Evolutionary conservation across 768 basidiomycete genomes (phyloP), one percentile per base, ranked within the genome.

Genomic region (Lentinus tigrinus): DNA sequence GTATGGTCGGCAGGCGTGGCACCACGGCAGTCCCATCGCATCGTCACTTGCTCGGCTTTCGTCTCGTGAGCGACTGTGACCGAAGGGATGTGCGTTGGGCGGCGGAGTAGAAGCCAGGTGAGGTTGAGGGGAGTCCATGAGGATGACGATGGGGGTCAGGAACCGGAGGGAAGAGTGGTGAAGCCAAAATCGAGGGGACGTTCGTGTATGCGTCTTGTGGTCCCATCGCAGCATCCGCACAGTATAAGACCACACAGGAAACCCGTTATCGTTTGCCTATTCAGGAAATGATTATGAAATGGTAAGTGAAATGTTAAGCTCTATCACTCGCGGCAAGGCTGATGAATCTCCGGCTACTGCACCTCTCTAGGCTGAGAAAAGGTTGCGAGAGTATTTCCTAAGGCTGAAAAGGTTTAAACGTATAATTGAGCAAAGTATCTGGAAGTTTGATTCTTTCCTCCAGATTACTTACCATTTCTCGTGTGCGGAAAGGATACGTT

Each of bases 71-170:
- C 21, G 14, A 23, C 23, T 2, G 43, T 46, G 43, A 23, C 24
- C 9, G 23, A 23, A 23, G 5, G 43, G 14, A 46, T 46, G 43
- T 13, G 43, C 40, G 21, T n/a, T 42, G 40, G 14, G 9, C n/a
- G 1, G 40, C 17, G 40, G 40, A 42, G 47, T 31, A 31, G 47
- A 24, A 34, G 47, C 6, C 16, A 19, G 47, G 21, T 19, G 49
- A 31, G 31, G 11, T 31, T 31, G 31, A 31, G 49, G 31, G 36
- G 49, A 23, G 5, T 50, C 6, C 34, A 38, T 38, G 34, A 38
- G 16, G 27, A 48, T 50, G 49, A 38, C 49, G 49, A 50, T 11
- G 49, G 34, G 49, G 49, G 49, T 50, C n/a, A 37, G 49, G 49
- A 46, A 14, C 19, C 9, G 27, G 47, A 10, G 4, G 47, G 47